Base-by-base conservation (phyloP, 2,329 filamentous ascomycete genomes). In the Dothideomycetes sp. region DNA sequence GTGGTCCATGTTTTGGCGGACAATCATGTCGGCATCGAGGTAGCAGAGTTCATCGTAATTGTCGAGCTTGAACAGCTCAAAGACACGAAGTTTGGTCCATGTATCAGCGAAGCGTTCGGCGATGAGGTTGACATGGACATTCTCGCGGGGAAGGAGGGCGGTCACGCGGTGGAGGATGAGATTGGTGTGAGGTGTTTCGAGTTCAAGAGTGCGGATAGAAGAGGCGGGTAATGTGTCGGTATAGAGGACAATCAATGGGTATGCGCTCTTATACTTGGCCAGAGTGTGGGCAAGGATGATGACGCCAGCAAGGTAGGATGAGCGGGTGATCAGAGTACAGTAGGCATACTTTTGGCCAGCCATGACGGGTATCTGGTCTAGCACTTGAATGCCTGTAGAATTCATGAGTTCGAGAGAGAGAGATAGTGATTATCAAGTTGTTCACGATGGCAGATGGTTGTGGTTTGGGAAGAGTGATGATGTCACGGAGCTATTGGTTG, bases 31-130 rank as follows among this genome's bases (percentile, higher is more conserved):
- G 7, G 69, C 68, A 46, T 74, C 71, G 4, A 74, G 59, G 47
- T 71, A 72, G 49, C 68, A 70, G 12, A 71, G 49, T 5, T 57
- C 58, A 28, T 66, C 58, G 30, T 61, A 64, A 34, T 53, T 47
- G 38, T 45, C 47, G 44, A 50, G 24, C 41, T 52, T 54, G 47
- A 54, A 45, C 4, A 68, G 45, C 41, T 70, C 63, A 49, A 74
- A 73, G 16, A 71, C 69, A n/a, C 68, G 64, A 3, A 74, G 59
- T 49, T 74, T 73, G 3, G 70, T 73, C 65, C 69, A 73, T 3
- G 70, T 74, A 47, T 74, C 70, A 43, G 60, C 61, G 53, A 73
- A 73, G 16, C 70, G 64, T 43, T 70, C 63, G 1, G 70, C 68
- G 22, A 74, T 69, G 12, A 63, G 49, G 43, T 63, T 58, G 28